Conservation (phyloP, 2,329 filamentous ascomycete genomes). For the Monosporascus cannonballus region DNA sequence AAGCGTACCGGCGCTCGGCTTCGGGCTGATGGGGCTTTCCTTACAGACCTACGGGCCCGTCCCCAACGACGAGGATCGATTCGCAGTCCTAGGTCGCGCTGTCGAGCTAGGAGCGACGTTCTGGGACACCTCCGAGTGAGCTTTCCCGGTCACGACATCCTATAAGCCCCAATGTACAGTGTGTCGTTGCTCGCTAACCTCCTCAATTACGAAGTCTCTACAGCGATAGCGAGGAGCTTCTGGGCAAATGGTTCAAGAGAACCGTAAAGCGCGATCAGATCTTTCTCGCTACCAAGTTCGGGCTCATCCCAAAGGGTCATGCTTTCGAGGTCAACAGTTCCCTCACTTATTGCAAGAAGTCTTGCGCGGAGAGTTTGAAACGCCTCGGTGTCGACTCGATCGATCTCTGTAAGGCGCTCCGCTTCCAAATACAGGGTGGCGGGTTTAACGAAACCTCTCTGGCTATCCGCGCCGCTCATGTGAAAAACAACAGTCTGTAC, state of each 20-base stretch:
- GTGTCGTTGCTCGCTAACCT: constrained; percentile 2
- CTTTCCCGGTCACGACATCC: not conserved
- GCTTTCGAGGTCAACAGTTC: constrained; percentile 24
- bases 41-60: constrained; percentile 5
- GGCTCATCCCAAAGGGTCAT: constrained; percentile 19
- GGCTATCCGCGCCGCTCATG: not conserved
- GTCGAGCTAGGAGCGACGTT: constrained; percentile 34
- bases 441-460: not conserved
- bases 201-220: constrained; percentile 27
- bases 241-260: constrained; percentile 42
- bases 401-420: constrained; percentile 31
- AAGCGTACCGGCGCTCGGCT: constrained; percentile 13
- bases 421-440: not conserved
- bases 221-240: constrained; percentile 38
- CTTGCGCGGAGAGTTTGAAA: constrained; percentile 34
- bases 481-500: not conserved
- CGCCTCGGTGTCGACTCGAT: constrained; percentile 35
- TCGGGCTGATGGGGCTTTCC: constrained; percentile 18
- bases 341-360: constrained; percentile 33
- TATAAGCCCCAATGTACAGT: not conserved
- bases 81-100: constrained; percentile 38
- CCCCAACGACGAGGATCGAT: constrained; percentile 32
- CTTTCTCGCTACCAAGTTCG: constrained; percentile 49
- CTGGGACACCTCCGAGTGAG: constrained; percentile 35
- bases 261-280: constrained; percentile 39